Conservation (phyloP, 169 alveolate species). For the Plasmodium falciparum region DNA sequence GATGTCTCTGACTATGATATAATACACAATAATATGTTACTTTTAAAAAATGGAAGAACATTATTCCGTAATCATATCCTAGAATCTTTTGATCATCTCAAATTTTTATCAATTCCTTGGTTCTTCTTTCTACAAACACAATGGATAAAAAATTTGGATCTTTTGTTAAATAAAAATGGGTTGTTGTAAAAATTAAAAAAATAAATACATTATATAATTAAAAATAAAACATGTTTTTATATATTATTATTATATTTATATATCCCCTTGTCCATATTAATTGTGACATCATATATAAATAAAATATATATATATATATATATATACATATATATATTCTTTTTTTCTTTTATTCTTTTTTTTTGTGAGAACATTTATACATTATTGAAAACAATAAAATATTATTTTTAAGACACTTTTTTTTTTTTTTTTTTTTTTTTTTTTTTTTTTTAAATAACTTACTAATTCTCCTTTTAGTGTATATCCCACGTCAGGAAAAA, state of each 20-base stretch:
- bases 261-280: background rate
- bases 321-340: too few relatives aligned
- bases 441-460: too few relatives aligned
- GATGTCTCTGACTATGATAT: constrained; percentile 26
- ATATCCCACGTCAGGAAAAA: too few relatives aligned
- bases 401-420: too few relatives aligned
- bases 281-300: background rate
- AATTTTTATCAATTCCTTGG: constrained; percentile 68
- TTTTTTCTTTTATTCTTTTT: too few relatives aligned
- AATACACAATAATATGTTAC: constrained; percentile 27
- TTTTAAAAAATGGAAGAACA: constrained; percentile 55
- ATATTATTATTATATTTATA: background rate
- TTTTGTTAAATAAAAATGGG: background rate
- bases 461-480: too few relatives aligned
- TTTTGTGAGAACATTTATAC: too few relatives aligned
- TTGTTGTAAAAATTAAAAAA: background rate
- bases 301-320: too few relatives aligned
- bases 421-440: too few relatives aligned
- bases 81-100: constrained; percentile 13
- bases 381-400: too few relatives aligned
- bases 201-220: background rate
- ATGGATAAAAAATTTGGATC: constrained; percentile 22
- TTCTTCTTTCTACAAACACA: constrained; percentile 36
- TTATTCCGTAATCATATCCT: constrained; percentile 39
- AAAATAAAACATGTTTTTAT: background rate